Base-by-base conservation (phyloP, 2,329 filamentous ascomycete genomes). In the Didymosphaeria variabile region DNA sequence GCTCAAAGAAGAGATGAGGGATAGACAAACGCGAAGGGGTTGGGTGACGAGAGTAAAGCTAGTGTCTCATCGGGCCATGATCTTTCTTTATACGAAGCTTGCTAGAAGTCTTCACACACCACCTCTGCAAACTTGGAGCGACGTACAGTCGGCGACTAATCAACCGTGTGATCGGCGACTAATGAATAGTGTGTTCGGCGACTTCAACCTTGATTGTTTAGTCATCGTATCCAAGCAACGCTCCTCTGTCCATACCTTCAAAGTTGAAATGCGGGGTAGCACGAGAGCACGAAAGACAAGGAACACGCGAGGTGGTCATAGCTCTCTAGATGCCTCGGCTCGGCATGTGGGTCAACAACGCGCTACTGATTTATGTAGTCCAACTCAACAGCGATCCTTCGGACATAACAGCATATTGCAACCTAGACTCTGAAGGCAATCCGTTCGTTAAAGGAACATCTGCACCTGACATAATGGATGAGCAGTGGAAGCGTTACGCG, bases 401-500 rank as follows among this genome's bases (percentile, higher is more conserved):
- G 8, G 17, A 9, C 38, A 17, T 40, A 13, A 40, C 17, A 29
- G 26, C 26, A 29, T 29, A 29, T 29, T 40, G 17, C 17, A n/a
- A 19, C 17, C 4, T 40, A 8, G 1, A 19, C 1, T 40, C n/a
- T 40, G 38, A n/a, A 40, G 38, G 9, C 9, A n/a, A 9, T 40
- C n/a, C 38, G 13, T 5, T 21, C 19, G 42, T 32, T 6, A 29
- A 12, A 21, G 26, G n/a, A 45, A n/a, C 19, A 2, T 12, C 19
- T 7, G 19, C 19, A 23, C 8, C 23, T 1, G 3, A 52, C 13
- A 32, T 2, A 9, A 52, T 68, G 66, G 55, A 55, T 10, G 56
- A 52, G 17, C 38, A 53, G 12, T 21, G 45, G 8, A 68, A 68
- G 53, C 73, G 72, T 60, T 76, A 74, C 51, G 78, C 73, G 23